Percentiles rank a stretch among this genome's conserved stretches.
Evolutionary conservation across 2,329 filamentous ascomycete genomes (phyloP).

Genomic region (Claviceps cyperi): DNA sequence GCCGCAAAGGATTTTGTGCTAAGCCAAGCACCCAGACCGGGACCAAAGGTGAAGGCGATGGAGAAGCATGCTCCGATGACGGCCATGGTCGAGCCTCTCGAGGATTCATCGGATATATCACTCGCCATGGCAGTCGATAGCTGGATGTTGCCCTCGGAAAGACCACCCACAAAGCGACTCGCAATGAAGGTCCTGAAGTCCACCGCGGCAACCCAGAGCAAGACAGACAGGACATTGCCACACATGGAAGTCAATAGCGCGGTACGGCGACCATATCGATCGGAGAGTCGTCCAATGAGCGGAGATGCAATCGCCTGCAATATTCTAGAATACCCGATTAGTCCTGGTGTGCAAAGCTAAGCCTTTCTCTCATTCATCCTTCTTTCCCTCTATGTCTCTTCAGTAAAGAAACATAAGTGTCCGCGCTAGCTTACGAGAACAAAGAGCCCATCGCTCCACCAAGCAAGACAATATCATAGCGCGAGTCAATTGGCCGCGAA

Average conservation of each 20-base stretch:
- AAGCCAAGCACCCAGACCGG: conserved; percentile 77
- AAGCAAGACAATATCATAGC: conserved; percentile 92
- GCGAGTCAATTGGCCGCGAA: conserved; percentile 79
- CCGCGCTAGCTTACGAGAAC: conserved; percentile 44
- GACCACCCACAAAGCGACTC: conserved; percentile 78
- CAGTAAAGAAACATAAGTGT: no score
- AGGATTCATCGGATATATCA: conserved; percentile 78
- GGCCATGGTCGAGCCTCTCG: conserved; percentile 84
- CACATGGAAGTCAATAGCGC: conserved; percentile 84
- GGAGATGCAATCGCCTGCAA: conserved; percentile 88
- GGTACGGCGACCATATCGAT: conserved; percentile 72
- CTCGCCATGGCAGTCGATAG: conserved; percentile 91
- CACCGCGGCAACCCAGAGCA: conserved; percentile 83
- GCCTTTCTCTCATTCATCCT: no score
- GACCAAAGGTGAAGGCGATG: conserved; percentile 92
- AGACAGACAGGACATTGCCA: conserved; percentile 84
- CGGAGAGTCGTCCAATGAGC: conserved; percentile 76
- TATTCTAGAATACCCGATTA: conserved; percentile 34
- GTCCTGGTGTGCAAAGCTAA: background rate
- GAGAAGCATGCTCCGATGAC: conserved; percentile 94
- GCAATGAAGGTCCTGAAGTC: conserved; percentile 94
- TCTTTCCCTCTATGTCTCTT: no score
- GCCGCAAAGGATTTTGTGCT: conserved; percentile 63
- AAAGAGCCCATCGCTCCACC: conserved; percentile 87
- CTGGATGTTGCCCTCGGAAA: conserved; percentile 96